phyloP scores from a whole-genome alignment of 148 eudicot species.

The Spergularia bocconei region DNA sequence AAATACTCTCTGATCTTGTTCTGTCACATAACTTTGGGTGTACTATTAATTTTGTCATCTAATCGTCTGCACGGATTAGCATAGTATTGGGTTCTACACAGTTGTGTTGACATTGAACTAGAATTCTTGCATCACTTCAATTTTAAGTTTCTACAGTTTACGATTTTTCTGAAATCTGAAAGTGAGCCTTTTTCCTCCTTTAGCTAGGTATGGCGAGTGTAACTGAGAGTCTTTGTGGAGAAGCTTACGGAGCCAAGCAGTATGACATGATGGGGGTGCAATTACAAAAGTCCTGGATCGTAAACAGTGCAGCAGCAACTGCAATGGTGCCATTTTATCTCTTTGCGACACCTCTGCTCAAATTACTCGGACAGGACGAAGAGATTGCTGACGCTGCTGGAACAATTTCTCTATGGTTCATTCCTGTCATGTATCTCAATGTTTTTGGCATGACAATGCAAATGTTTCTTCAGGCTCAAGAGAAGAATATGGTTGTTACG shows the following conservation, averaged over 20 bases:
- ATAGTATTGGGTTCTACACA: no score
- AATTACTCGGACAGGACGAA: slow-evolving; percentile 44
- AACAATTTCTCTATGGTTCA: slow-evolving; percentile 55
- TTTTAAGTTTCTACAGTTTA: not conserved
- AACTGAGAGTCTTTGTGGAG: slow-evolving; percentile 69
- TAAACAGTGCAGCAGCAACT: slow-evolving; percentile 40
- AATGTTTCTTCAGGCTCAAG: slow-evolving; percentile 67
- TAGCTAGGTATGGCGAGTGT: slow-evolving; percentile 80
- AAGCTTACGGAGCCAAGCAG: slow-evolving; percentile 72
- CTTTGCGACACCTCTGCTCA: slow-evolving; percentile 46
- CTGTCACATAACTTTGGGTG: no score
- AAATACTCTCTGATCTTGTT: not conserved
- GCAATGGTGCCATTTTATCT: slow-evolving; percentile 48
- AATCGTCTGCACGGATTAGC: no score
- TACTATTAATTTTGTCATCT: no score
- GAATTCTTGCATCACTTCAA: not conserved
- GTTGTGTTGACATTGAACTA: no score
- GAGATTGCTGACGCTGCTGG: slow-evolving; percentile 41
- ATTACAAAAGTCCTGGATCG: slow-evolving; percentile 70
- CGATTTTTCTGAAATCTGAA: not conserved
- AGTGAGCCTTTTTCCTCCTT: not conserved
- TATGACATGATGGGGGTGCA: slow-evolving; percentile 67
- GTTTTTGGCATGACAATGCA: slow-evolving; percentile 50
- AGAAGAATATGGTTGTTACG: slow-evolving; percentile 55
- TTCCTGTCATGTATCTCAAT: slow-evolving; percentile 39